phyloP scores from a whole-genome alignment of 73 alveolate species.

The Paramecium sexaurelia region DNA sequence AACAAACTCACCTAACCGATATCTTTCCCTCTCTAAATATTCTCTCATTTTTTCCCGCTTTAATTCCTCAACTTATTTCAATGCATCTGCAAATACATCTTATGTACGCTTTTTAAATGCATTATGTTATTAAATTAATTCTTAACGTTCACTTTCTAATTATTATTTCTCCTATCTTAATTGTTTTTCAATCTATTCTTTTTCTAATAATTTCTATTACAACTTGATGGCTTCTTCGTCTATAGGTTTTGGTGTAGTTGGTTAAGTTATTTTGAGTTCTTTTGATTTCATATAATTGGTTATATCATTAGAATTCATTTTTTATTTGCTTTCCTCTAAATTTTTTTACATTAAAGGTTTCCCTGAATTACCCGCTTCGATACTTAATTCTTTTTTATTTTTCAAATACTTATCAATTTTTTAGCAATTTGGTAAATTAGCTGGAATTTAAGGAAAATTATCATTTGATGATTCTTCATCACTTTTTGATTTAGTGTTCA shows the following conservation, averaged over 20 bases:
- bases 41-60: conserved; percentile 78
- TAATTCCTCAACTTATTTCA: conserved; percentile 73
- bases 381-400: background rate
- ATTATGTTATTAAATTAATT: background rate
- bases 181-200: conserved; percentile 10
- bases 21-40: conserved; percentile 78
- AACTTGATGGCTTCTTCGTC: background rate
- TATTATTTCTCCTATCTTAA: conserved; percentile 11
- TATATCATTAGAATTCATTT: background rate
- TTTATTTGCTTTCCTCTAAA: conserved; percentile 9
- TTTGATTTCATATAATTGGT: background rate
- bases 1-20: conserved; percentile 80
- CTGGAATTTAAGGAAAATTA: background rate
- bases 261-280: background rate
- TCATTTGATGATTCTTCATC: conserved; percentile 40
- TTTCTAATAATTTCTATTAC: background rate
- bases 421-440: background rate
- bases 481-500: background rate
- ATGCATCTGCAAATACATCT: conserved; percentile 37
- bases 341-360: background rate
- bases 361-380: background rate
- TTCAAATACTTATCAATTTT: background rate
- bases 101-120: conserved; percentile 27
- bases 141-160: conserved; percentile 3
- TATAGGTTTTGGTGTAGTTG: background rate